Conservation (phyloP, 2,329 filamentous ascomycete genomes). For the Cryphonectria carpinicola region DNA sequence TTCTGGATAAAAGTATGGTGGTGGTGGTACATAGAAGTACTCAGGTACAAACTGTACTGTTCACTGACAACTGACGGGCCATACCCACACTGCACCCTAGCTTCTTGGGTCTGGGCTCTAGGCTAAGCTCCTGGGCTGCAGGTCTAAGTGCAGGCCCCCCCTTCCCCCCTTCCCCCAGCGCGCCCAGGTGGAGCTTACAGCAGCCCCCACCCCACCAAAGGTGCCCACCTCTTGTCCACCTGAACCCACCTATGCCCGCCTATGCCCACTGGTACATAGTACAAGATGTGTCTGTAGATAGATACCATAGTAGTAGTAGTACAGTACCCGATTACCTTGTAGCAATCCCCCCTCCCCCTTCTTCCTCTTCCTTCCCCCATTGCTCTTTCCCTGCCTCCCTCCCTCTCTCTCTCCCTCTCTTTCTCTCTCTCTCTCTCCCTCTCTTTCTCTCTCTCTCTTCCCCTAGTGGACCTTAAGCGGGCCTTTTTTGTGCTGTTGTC, state of each 20-base stretch:
- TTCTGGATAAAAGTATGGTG: no score
- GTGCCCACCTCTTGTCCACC: slow-evolving; percentile 14
- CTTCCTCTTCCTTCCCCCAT: no score
- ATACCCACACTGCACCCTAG: neutral
- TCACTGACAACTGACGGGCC: neutral
- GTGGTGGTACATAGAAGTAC: neutral
- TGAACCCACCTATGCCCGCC: slow-evolving; percentile 3
- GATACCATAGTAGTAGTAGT: neutral
- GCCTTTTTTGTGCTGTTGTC: slow-evolving; percentile 6
- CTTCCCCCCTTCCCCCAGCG: neutral
- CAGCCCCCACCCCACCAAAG: neutral
- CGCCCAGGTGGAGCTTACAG: neutral
- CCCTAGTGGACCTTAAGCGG: slow-evolving; percentile 17
- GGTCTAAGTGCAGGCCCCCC: neutral
- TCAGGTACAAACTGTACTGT: neutral
- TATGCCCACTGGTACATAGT: neutral
- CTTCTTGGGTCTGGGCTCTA: neutral
- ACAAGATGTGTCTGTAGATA: neutral
- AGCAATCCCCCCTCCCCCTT: neutral
- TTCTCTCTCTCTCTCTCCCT: no score
- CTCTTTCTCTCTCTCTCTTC: slow-evolving; percentile 13
- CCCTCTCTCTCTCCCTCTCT: no score
- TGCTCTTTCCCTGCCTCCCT: no score
- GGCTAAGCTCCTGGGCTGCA: slow-evolving; percentile 2
- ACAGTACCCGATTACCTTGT: neutral